Base-by-base conservation (phyloP, 2,329 filamentous ascomycete species). In the Pseudocercospora eumusae region DNA sequence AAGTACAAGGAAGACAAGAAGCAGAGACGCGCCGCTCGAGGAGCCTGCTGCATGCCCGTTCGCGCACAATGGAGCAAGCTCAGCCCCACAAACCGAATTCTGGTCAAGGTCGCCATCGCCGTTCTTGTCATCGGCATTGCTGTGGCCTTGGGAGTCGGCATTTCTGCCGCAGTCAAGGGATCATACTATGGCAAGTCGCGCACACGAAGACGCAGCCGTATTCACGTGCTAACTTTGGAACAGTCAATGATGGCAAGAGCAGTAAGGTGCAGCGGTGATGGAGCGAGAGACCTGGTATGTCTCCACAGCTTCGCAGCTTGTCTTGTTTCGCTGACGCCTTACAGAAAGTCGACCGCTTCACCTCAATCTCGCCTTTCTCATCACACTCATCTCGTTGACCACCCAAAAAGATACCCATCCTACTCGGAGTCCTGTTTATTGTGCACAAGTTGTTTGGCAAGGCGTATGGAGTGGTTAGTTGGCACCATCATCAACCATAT, bases 141-240 rank as follows among this genome's bases (percentile, higher is more conserved):
- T 8, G 79, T 82, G 2, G 80, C 77, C 18, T 70, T 82, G 40
- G 80, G 79, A 59, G 76, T 82, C 25, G 80, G 80, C 60, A 81
- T 82, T 66, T 80, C 76, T 64, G 73, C 75, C 50, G 80, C 80
- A 15, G 80, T 82, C 2, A 78, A 80, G 60, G 80, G 80, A 40
- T 77, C 78, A 52, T 79, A 81, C 47, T 81, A 77, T 73, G 73
- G 44, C 23, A 47, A 20, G 44, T 13, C 44, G 9, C 11, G 18
- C 7, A 11, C 11, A 20, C 18, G 15, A 20, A 20, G 42, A 7
- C 44, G 20, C 44, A 2, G 13, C 18, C 4, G 13, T 21, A 13
- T 47, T 25, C 4, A 47, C 44, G 4, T 47, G 20, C 44, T 47
- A 23, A 47, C 44, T 11, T 13, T 47, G 9, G 18, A 18, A 25